Evolutionary conservation across 495 filamentous ascomycete species (phyloP).

Genomic region (Penicillium steckii): DNA sequence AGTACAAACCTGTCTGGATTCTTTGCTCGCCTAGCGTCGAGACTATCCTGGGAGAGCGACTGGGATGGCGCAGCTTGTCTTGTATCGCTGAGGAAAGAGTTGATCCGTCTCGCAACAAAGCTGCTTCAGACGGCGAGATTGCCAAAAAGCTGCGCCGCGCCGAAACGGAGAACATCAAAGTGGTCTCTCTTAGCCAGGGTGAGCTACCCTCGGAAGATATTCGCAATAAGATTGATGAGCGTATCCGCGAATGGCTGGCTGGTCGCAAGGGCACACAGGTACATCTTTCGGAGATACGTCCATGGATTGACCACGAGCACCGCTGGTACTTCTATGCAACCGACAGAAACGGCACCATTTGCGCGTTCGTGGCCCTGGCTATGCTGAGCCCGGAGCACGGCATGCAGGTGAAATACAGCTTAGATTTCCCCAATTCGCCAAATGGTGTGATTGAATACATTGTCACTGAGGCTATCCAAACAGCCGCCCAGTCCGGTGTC

Average conservation of each 20-base stretch:
- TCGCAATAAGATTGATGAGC: conserved; percentile 61
- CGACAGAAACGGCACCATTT: conserved; percentile 64
- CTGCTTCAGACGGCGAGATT: conserved; percentile 55
- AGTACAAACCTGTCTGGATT: conserved; percentile 79
- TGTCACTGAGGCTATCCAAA: conserved; percentile 73
- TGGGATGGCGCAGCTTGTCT: conserved; percentile 80
- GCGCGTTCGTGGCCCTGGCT: conserved; percentile 70
- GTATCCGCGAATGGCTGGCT: conserved; percentile 74
- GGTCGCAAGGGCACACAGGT: conserved; percentile 80
- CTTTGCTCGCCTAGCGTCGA: conserved; percentile 68
- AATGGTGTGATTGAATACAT: conserved; percentile 78
- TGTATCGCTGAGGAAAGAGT: conserved; percentile 83
- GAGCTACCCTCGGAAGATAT: conserved; percentile 61
- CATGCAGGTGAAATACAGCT: conserved; percentile 84
- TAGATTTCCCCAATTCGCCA: conserved; percentile 79
- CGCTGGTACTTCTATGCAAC: conserved; percentile 78
- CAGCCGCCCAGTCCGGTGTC: conserved; percentile 59
- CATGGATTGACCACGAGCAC: conserved; percentile 75
- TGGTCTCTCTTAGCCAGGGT: conserved; percentile 62
- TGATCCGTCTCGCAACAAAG: conserved; percentile 56
- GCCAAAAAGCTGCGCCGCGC: conserved; percentile 74
- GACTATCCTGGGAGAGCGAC: conserved; percentile 67
- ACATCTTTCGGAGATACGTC: conserved; percentile 79
- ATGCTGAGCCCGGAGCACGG: conserved; percentile 72
- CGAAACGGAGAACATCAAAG: conserved; percentile 73